Evolutionary conservation across 2,329 filamentous ascomycete genomes (phyloP).

Genomic region (Fusarium setosum): DNA sequence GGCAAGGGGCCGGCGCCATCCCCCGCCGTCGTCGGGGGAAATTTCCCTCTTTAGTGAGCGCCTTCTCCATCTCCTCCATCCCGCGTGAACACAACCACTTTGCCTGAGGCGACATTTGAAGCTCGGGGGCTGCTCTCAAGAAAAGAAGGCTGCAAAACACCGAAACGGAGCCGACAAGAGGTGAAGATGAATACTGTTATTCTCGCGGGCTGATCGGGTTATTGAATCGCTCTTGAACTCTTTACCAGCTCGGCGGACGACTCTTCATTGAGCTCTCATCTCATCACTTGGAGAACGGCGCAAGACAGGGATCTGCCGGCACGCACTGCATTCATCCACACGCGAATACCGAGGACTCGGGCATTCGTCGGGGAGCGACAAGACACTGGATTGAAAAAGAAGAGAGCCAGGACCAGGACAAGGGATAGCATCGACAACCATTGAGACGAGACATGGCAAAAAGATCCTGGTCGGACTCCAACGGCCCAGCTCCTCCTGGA

Average conservation of each 20-base stretch:
- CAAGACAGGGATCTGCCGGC: slow-evolving; percentile 1
- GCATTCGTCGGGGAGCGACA: slow-evolving; percentile 1
- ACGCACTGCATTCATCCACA: not conserved
- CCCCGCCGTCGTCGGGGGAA: slow-evolving; percentile 26
- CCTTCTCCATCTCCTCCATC: slow-evolving; percentile 26
- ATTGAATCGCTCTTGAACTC: not conserved
- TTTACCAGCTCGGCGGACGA: not conserved
- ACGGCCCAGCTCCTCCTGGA: slow-evolving; percentile 22
- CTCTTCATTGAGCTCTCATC: not conserved
- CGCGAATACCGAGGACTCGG: not conserved
- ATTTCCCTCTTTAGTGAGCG: slow-evolving; percentile 35
- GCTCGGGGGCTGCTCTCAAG: not conserved
- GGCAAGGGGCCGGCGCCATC: not conserved
- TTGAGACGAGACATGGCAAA: slow-evolving; percentile 32
- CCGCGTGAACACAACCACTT: slow-evolving; percentile 23
- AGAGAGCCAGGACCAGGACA: not conserved
- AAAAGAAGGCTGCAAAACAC: not conserved
- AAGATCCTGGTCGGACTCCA: slow-evolving; percentile 41
- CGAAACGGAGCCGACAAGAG: not conserved
- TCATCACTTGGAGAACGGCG: slow-evolving; percentile 3
- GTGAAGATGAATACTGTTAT: not conserved
- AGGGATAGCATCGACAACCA: not conserved
- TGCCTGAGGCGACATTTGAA: slow-evolving; percentile 26
- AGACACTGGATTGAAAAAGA: not conserved
- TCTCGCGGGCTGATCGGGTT: not conserved